phyloP scores from a whole-genome alignment of 2,329 filamentous ascomycete species.

The Hypoxylon sp. region DNA sequence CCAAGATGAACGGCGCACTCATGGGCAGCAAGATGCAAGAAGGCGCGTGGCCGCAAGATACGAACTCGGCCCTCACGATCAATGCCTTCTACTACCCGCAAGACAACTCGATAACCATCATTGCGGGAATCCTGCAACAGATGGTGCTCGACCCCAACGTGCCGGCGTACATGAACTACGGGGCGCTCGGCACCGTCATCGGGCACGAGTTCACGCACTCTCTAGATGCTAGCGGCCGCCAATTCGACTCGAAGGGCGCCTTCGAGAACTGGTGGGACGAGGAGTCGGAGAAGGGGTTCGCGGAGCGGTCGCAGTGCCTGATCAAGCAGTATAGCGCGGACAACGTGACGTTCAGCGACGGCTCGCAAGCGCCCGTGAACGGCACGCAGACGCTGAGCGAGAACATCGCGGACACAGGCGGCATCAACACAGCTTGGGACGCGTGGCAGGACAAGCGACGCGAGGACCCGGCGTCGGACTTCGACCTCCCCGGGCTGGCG shows the following conservation, averaged over 20 bases:
- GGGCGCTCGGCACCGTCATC: slow-evolving; percentile 21
- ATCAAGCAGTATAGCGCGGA: slow-evolving; percentile 16
- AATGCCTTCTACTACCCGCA: slow-evolving; percentile 30
- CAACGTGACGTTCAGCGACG: slow-evolving; percentile 19
- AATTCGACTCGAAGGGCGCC: slow-evolving; percentile 14
- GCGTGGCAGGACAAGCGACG: slow-evolving; percentile 35
- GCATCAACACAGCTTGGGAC: slow-evolving; percentile 34
- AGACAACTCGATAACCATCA: slow-evolving; percentile 30
- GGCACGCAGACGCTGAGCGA: slow-evolving; percentile 27
- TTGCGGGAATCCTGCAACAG: slow-evolving; percentile 21
- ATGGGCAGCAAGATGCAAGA: slow-evolving; percentile 10
- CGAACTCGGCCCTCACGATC: slow-evolving; percentile 17
- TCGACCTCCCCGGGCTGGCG: slow-evolving; percentile 26
- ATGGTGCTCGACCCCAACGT: slow-evolving; percentile 21
- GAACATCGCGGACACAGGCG: slow-evolving; percentile 37
- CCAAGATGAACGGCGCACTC: neutral
- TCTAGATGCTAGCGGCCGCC: slow-evolving; percentile 22
- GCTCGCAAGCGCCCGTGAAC: slow-evolving; percentile 11
- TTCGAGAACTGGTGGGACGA: slow-evolving; percentile 27
- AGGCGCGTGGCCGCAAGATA: neutral
- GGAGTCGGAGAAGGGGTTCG: slow-evolving; percentile 18
- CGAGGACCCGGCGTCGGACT: slow-evolving; percentile 26
- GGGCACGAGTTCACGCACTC: slow-evolving; percentile 38
- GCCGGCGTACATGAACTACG: slow-evolving; percentile 35
- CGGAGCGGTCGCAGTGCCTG: slow-evolving; percentile 19